phyloP scores from a whole-genome alignment of 2,329 filamentous ascomycete species.

The Nemania serpens region DNA sequence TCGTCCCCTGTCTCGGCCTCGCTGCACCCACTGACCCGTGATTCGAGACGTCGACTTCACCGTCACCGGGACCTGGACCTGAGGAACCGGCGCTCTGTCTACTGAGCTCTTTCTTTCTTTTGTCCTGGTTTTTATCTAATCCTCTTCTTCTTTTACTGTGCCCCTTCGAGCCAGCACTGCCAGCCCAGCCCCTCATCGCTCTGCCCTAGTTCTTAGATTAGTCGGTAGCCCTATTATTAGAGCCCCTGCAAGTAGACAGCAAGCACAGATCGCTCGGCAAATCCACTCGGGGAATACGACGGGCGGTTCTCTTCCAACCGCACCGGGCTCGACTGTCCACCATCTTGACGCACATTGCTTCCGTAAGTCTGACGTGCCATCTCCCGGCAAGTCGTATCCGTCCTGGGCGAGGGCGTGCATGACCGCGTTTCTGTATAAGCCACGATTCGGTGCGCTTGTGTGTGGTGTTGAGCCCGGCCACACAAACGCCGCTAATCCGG shows the following conservation, averaged over 20 bases:
- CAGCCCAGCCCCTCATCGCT: constrained; percentile 15
- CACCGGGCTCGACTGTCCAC: neutral
- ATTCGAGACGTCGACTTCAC: constrained; percentile 19
- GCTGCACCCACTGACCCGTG: constrained; percentile 26
- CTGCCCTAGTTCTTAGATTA: neutral
- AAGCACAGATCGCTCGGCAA: constrained; percentile 16
- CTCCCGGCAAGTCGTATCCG: neutral
- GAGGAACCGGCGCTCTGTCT: constrained; percentile 14
- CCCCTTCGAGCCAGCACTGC: constrained; percentile 15
- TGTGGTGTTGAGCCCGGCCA: neutral
- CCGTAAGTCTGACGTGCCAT: constrained; percentile 13
- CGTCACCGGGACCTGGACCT: constrained; percentile 16
- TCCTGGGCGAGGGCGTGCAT: constrained; percentile 2
- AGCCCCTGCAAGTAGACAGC: constrained; percentile 15
- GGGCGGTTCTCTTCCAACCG: constrained; percentile 8
- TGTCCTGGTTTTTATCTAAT: neutral
- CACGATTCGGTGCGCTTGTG: neutral
- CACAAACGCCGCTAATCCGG: constrained; percentile 21
- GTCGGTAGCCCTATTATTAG: constrained; percentile 14
- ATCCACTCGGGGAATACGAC: constrained; percentile 11
- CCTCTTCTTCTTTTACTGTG: neutral
- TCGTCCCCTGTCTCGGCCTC: constrained; percentile 20
- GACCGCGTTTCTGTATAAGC: neutral
- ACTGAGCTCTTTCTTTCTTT: constrained; percentile 9
- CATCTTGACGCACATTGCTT: constrained; percentile 10